Evolutionary conservation across 2,329 filamentous ascomycete species (phyloP), one percentile per base, ranked within the genome.

Genomic region (Talaromyces atroroseus): DNA sequence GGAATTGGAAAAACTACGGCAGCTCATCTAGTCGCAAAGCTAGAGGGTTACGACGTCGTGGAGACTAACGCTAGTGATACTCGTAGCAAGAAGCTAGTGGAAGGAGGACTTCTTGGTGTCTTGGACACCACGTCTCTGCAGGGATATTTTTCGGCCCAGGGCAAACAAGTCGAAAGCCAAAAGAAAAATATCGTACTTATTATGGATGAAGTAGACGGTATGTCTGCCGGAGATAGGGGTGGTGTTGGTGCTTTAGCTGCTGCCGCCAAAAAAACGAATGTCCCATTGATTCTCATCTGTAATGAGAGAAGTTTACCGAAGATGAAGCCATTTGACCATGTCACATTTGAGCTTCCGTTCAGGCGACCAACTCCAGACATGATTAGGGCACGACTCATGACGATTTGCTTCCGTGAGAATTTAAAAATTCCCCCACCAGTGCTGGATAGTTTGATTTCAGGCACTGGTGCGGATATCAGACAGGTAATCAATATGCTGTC

Each of bases 401-500:
- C 94, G 0, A 96, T 99, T 61, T 95, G 91, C 66, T 95, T 88
- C 72, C 84, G 92, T 61, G 94, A 99, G 76, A 88, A 89, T 12
- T 74, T 99, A 60, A 96, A 92, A 71, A 82, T 99, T 58, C 88
- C 92, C 0, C 77, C 85, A 3, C 83, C 84, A 54, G 92, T 96
- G 18, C 83, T 99, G 56, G 92, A 97, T 70, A 90, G 92, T 18
- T 80, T 99, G 47, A 96, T 99, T 58, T 92, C 97, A 74, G 94
- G 94, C 20, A 95, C 89, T 61, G 89, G 92, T 72, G 90, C 94
- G 56, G 94, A 99, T 69, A 99, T 99, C 61, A 86, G 94, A 40
- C 94, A 97, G 73, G 92, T 97, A 59, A 94, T 99, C 74, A 99
- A 99, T 75, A 99, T 99, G 94, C 81, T 99, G 55, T 90, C 91